Percentiles rank a stretch among this genome's conserved stretches.
These are phyloP conservation scores for Cudoniella acicularis DNA, from an alignment of 495 filamentous ascomycete genomes.

Conservation along the genomic window DNA sequence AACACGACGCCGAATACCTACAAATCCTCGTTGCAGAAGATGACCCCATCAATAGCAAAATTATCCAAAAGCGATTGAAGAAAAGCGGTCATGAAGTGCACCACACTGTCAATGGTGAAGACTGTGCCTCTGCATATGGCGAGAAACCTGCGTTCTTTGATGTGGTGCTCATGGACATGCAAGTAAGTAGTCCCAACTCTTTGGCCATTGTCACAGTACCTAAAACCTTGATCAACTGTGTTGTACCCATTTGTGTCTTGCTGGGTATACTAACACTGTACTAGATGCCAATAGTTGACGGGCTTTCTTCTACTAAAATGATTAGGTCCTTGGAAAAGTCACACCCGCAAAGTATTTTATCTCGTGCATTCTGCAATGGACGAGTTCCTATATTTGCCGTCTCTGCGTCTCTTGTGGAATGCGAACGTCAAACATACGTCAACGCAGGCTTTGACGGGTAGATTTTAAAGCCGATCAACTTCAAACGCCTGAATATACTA, in stretches of 20 bases:
- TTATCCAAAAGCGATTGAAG: slow-evolving; percentile 78
- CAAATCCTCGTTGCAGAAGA: slow-evolving; percentile 84
- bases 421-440: slow-evolving; percentile 64
- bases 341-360: slow-evolving; percentile 37
- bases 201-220: slow-evolving; percentile 4
- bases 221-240: too few relatives aligned
- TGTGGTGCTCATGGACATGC: slow-evolving; percentile 95
- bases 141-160: slow-evolving; percentile 62
- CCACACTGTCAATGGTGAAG: slow-evolving; percentile 80
- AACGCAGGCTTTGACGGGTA: slow-evolving; percentile 88
- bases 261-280: background rate
- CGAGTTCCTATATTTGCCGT: slow-evolving; percentile 85
- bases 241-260: too few relatives aligned
- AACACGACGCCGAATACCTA: slow-evolving; percentile 39
- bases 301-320: slow-evolving; percentile 74
- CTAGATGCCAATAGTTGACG: slow-evolving; percentile 87
- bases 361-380: slow-evolving; percentile 42
- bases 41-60: slow-evolving; percentile 87
- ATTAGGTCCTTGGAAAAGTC: slow-evolving; percentile 70
- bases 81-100: slow-evolving; percentile 72
- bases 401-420: slow-evolving; percentile 79
- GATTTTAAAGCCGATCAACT: slow-evolving; percentile 76
- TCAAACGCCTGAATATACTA: slow-evolving; percentile 60
- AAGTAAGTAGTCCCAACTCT: slow-evolving; percentile 50
- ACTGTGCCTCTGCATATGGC: slow-evolving; percentile 68